phyloP scores from a whole-genome alignment of 2,329 filamentous ascomycete species.

The Botrytis elliptica region DNA sequence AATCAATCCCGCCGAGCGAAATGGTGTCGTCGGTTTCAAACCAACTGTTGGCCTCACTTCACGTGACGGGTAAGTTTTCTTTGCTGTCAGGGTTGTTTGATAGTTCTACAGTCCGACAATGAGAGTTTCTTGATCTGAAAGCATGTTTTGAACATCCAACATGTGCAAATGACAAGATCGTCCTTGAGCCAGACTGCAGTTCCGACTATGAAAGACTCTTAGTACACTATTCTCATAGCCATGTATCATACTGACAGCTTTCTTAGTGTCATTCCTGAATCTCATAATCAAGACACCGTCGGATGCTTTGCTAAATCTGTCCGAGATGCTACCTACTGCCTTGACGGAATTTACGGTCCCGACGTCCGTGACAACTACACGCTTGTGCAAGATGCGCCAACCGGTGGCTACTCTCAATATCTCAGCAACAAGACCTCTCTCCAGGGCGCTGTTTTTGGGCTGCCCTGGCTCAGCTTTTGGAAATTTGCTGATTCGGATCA shows the following conservation, averaged over 20 bases:
- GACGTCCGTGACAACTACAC: conserved; percentile 68
- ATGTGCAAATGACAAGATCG: background rate
- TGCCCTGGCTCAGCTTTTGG: conserved; percentile 75
- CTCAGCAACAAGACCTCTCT: conserved; percentile 44
- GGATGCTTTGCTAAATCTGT: conserved; percentile 68
- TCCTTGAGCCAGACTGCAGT: background rate
- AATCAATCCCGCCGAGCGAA: conserved; percentile 69
- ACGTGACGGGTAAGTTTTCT: conserved; percentile 45
- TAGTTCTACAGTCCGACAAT: conserved; percentile 46
- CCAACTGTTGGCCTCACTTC: conserved; percentile 73
- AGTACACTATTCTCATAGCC: too few species aligned
- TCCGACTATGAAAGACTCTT: background rate
- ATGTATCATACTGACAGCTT: conserved; percentile 18
- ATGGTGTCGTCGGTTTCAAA: conserved; percentile 70
- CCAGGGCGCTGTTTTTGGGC: conserved; percentile 62
- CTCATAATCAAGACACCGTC: conserved; percentile 65
- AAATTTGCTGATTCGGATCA: conserved; percentile 56
- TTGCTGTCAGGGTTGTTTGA: background rate
- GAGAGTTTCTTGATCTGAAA: conserved; percentile 22
- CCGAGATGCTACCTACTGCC: conserved; percentile 62
- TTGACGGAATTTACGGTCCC: conserved; percentile 67
- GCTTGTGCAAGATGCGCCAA: conserved; percentile 53
- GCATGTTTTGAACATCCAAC: background rate
- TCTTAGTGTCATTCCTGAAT: conserved; percentile 63
- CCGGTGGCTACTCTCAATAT: conserved; percentile 54